Base-by-base conservation (phyloP, 2,329 filamentous ascomycete species). In the Colletotrichum chrysophilum region DNA sequence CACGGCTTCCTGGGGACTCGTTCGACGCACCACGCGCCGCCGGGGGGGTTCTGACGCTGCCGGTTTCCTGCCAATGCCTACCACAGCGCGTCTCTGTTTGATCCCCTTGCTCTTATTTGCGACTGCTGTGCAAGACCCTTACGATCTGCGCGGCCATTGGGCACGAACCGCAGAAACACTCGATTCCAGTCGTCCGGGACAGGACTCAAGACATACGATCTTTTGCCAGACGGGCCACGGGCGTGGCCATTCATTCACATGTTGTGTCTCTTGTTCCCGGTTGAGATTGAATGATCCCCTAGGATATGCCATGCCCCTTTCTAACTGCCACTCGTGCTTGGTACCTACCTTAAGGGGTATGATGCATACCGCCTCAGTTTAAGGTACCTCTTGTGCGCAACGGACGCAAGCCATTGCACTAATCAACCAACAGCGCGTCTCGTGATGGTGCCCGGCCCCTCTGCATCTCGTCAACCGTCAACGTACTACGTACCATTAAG, bases 1-100 rank as follows among this genome's bases (percentile, higher is more conserved):
- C 73, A 75, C 64, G 69, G 73, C 73, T 75, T 58, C 16, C 58
- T 68, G 56, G 64, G 64, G 64, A 73, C 70, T 75, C 73, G 70
- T 73, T 60, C 73, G 64, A 75, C 48, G 56, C 58, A 73, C 71
- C 64, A 75, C 70, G 70, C 70, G 73, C 26, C 10, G 58, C 55
- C 73, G 14, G 64, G 70, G 71, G 73, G 43, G 13, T 73, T 75
- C 73, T 75, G 64, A 67, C 72, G 64, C 73, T 71, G 30, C 62
- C 62, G 62, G 73, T 66, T 72, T 75, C 32, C 62, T 66, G 43
- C 61, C 21, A 64, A 43, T 71, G 56, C 32, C 67, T 38, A 32
- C 24, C 66, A 32, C 58, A 26, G 68, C 58, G 66, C 61, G 61
- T 64, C 48, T 60, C 34, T 60, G 71, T 64, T 74, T 71, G 66